phyloP scores from a whole-genome alignment of 192 early-diverging fungal genomes.

The Linderina pennispora region DNA sequence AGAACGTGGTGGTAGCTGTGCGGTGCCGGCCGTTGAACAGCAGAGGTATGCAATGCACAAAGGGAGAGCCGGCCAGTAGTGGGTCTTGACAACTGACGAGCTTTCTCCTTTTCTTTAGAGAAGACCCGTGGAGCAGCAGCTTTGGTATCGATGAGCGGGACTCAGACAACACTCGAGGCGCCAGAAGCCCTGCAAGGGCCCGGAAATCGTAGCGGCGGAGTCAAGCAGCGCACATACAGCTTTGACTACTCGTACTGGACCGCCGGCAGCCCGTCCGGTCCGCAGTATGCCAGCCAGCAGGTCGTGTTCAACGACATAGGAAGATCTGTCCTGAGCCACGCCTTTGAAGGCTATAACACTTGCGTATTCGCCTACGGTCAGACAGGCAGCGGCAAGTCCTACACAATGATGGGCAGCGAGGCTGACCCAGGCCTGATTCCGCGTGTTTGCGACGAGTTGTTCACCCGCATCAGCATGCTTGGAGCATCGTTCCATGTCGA shows the following conservation, averaged over 20 bases:
- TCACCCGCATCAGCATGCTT: constrained; percentile 53
- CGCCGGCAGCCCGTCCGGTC: constrained; percentile 51
- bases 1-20: constrained; percentile 60
- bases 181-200: constrained; percentile 13
- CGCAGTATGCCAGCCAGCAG: constrained; percentile 66
- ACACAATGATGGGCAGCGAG: constrained; percentile 60
- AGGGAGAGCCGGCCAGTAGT: too few species aligned
- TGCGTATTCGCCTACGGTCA: constrained; percentile 85
- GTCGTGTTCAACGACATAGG: constrained; percentile 73
- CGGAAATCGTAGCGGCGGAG: constrained; percentile 1
- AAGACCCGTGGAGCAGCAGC: constrained; percentile 54
- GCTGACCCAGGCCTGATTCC: constrained; percentile 83
- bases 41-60: too few species aligned
- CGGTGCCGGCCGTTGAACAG: constrained; percentile 77
- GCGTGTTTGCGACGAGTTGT: constrained; percentile 73
- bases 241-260: constrained; percentile 93
- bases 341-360: constrained; percentile 85
- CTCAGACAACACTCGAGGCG: constrained; percentile 60
- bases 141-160: constrained; percentile 66
- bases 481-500: constrained; percentile 59
- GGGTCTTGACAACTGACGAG: too few species aligned
- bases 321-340: constrained; percentile 71
- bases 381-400: constrained; percentile 51
- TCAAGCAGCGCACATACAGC: constrained; percentile 55
- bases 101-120: constrained; percentile 64